phyloP scores from a whole-genome alignment of 1,284 basidiomycete genomes.

The Meira miltonrushii region DNA sequence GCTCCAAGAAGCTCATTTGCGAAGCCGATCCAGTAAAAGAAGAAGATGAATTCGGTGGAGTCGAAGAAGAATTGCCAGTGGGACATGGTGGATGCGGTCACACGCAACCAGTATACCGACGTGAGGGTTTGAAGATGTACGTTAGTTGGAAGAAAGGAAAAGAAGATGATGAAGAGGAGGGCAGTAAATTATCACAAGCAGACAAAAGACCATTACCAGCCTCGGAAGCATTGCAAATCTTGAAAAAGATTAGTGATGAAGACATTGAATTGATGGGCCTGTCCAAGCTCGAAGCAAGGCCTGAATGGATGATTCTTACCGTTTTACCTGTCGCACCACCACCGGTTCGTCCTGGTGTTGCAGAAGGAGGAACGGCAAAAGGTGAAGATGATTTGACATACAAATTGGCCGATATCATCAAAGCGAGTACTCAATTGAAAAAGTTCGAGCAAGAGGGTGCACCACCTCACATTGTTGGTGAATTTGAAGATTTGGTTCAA shows the following conservation, averaged over 20 bases:
- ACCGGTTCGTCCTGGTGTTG: slow-evolving; percentile 93
- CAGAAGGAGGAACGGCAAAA: slow-evolving; percentile 90
- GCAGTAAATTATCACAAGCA: slow-evolving; percentile 60
- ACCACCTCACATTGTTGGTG: slow-evolving; percentile 88
- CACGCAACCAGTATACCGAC: slow-evolving; percentile 80
- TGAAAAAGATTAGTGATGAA: slow-evolving; percentile 67
- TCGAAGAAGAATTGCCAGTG: slow-evolving; percentile 55
- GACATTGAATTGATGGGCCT: slow-evolving; percentile 90
- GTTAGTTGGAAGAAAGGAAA: slow-evolving; percentile 91
- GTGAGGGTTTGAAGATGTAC: slow-evolving; percentile 92
- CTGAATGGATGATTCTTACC: slow-evolving; percentile 99
- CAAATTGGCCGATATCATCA: slow-evolving; percentile 95
- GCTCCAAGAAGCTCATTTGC: slow-evolving; percentile 48
- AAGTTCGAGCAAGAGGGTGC: slow-evolving; percentile 94
- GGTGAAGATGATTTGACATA: slow-evolving; percentile 98
- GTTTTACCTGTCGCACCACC: slow-evolving; percentile 96
- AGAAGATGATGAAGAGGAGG: slow-evolving; percentile 67
- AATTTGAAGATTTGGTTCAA: slow-evolving; percentile 87
- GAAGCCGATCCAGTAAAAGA: slow-evolving; percentile 61
- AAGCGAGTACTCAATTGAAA: slow-evolving; percentile 84
- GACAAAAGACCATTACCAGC: slow-evolving; percentile 85
- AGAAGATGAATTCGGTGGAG: slow-evolving; percentile 43
- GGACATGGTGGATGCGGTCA: slow-evolving; percentile 91
- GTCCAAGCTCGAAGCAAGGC: slow-evolving; percentile 89
- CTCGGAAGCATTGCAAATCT: slow-evolving; percentile 68